These are phyloP conservation scores for Sporothrix inflata DNA, from an alignment of 2,329 filamentous ascomycete species.

Conservation along the genomic window DNA sequence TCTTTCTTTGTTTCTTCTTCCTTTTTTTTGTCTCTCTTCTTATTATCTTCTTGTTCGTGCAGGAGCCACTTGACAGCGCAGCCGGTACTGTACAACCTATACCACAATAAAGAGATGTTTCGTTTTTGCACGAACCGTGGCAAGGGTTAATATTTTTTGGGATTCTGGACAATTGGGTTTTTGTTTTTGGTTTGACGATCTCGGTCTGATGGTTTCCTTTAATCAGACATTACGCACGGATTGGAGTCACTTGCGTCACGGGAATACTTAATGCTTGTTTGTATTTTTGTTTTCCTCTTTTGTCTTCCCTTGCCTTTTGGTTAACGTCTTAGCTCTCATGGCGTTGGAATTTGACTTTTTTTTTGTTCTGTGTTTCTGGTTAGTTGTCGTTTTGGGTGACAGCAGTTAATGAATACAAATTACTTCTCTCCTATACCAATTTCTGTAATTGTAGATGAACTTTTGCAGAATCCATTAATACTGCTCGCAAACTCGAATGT, in stretches of 20 bases:
- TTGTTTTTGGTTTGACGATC: not conserved
- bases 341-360: not conserved
- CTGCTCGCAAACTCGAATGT: too few relatives aligned
- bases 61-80: not conserved
- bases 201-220: not conserved
- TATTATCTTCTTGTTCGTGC: not conserved
- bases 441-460: not conserved
- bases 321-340: conserved; percentile 20
- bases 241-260: not conserved
- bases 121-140: not conserved
- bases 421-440: not conserved
- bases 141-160: not conserved
- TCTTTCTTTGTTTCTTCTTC: not conserved
- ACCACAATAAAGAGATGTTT: not conserved
- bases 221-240: not conserved
- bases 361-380: not conserved
- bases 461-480: not conserved
- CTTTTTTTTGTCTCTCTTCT: conserved; percentile 2
- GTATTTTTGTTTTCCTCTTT: not conserved
- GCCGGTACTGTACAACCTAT: not conserved
- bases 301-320: not conserved
- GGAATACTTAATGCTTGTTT: not conserved
- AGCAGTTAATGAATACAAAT: not conserved
- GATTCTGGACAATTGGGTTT: not conserved
- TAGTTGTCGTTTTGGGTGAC: not conserved